Conservation (phyloP, 257 asterid genomes). For the Primulina tabacum region DNA sequence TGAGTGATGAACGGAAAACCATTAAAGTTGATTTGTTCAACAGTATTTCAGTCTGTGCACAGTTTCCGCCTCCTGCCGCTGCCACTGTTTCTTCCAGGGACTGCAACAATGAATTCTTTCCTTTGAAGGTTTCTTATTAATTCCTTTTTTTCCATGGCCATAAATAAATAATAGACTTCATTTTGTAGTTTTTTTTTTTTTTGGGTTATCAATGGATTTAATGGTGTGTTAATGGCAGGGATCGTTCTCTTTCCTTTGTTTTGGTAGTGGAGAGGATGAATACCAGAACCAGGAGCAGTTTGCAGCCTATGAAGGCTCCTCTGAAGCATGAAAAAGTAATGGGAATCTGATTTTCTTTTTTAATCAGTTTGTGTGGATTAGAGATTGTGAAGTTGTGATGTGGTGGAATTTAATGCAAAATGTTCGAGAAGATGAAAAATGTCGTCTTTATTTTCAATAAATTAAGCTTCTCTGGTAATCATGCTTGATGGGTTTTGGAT, state of each 20-base stretch:
- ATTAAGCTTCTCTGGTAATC: slow-evolving; percentile 30
- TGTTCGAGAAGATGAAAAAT: slow-evolving; percentile 16
- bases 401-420: neutral
- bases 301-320: slow-evolving; percentile 52
- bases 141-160: slow-evolving; percentile 4
- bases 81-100: neutral
- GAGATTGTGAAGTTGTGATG: neutral
- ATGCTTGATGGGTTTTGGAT: slow-evolving; percentile 25
- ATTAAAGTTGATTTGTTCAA: slow-evolving; percentile 21
- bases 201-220: slow-evolving; percentile 8
- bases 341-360: neutral
- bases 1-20: slow-evolving; percentile 24
- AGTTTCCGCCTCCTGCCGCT: slow-evolving; percentile 19
- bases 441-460: slow-evolving; percentile 21
- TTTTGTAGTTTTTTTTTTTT: neutral
- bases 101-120: slow-evolving; percentile 41
- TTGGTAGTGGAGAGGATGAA: slow-evolving; percentile 48
- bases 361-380: slow-evolving; percentile 3
- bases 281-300: slow-evolving; percentile 49
- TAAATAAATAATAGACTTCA: slow-evolving; percentile 10
- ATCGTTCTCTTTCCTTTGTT: slow-evolving; percentile 25
- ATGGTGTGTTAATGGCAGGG: slow-evolving; percentile 42
- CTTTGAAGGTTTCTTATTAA: slow-evolving; percentile 31
- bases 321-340: slow-evolving; percentile 52
- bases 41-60: slow-evolving; percentile 15